phyloP scores from a whole-genome alignment of 306 rosid species.

The Prinsepia uniflora region DNA sequence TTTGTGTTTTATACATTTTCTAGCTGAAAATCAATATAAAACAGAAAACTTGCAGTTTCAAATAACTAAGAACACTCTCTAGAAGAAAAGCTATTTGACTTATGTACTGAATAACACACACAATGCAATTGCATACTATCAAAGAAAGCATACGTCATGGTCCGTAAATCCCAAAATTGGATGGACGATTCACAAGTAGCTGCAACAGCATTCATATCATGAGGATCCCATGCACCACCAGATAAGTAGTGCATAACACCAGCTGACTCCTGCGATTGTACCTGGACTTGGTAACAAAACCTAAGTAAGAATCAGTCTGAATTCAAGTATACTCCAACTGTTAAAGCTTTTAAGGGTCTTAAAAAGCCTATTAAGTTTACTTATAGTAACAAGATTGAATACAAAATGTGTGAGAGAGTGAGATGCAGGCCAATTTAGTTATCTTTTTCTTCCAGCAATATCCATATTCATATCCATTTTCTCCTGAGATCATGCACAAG shows the following conservation, averaged over 20 bases:
- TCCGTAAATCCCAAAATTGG: conserved; percentile 90
- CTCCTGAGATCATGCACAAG: not conserved
- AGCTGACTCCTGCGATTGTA: conserved; percentile 82
- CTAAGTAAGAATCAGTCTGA: conserved; percentile 29
- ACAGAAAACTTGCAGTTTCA: not conserved
- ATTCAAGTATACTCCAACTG: not conserved
- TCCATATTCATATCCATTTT: not conserved
- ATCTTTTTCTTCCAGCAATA: not conserved
- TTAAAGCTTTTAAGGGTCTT: not conserved
- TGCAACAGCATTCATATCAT: conserved; percentile 80
- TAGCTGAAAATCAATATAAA: not conserved
- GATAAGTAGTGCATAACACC: conserved; percentile 76
- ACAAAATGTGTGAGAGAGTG: not conserved
- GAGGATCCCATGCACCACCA: conserved; percentile 99
- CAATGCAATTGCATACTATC: conserved; percentile 6
- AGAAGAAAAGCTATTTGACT: not conserved
- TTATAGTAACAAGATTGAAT: not conserved
- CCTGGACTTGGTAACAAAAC: conserved; percentile 38
- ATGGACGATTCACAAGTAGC: conserved; percentile 77
- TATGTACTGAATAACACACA: not conserved
- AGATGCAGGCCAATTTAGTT: not conserved
- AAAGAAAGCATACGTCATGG: conserved; percentile 71
- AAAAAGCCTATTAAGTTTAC: not conserved
- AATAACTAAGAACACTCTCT: not conserved
- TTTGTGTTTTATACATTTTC: not conserved